Evolutionary conservation across 2,329 filamentous ascomycete genomes (phyloP).

Genomic region (Albifimbria verrucaria): DNA sequence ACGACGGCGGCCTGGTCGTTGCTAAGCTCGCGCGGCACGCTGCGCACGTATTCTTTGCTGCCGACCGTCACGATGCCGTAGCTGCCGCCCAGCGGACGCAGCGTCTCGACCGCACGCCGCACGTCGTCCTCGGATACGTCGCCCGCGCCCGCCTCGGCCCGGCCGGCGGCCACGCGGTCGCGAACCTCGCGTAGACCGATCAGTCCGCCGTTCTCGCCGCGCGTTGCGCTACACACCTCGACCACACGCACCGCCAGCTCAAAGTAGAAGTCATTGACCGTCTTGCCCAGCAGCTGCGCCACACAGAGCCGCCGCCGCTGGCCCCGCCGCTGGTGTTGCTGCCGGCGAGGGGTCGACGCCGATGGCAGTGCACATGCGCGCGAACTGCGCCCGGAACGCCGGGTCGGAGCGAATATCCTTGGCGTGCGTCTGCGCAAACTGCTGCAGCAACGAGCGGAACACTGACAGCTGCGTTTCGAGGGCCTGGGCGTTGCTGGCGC

Average conservation of each 20-base stretch:
- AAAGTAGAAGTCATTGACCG: constrained; percentile 98
- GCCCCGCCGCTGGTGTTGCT: constrained; percentile 37
- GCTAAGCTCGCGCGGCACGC: constrained; percentile 91
- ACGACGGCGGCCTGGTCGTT: constrained; percentile 90
- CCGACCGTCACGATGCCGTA: constrained; percentile 85
- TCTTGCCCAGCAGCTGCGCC: constrained; percentile 87
- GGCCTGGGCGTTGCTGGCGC: constrained; percentile 77
- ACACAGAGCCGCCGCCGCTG: constrained; percentile 65
- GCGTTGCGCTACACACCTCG: constrained; percentile 82
- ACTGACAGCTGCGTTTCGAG: constrained; percentile 92
- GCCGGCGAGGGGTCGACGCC: constrained; percentile 82
- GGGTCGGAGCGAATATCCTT: constrained; percentile 96
- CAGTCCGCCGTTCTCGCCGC: constrained; percentile 88
- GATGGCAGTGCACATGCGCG: constrained; percentile 96
- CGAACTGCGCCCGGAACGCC: constrained; percentile 92
- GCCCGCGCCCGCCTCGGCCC: constrained; percentile 53
- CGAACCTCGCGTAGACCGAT: constrained; percentile 80
- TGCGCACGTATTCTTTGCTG: constrained; percentile 81
- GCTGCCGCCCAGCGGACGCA: constrained; percentile 82
- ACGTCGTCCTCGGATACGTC: constrained; percentile 92
- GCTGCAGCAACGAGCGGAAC: constrained; percentile 91
- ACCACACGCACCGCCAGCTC: constrained; percentile 94
- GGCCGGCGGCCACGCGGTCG: constrained; percentile 68
- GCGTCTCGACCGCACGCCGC: constrained; percentile 79
- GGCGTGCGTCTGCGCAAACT: constrained; percentile 91